Conservation (phyloP, 352 stramenopile genomes). For the Pythium rhizo-oryzae region DNA sequence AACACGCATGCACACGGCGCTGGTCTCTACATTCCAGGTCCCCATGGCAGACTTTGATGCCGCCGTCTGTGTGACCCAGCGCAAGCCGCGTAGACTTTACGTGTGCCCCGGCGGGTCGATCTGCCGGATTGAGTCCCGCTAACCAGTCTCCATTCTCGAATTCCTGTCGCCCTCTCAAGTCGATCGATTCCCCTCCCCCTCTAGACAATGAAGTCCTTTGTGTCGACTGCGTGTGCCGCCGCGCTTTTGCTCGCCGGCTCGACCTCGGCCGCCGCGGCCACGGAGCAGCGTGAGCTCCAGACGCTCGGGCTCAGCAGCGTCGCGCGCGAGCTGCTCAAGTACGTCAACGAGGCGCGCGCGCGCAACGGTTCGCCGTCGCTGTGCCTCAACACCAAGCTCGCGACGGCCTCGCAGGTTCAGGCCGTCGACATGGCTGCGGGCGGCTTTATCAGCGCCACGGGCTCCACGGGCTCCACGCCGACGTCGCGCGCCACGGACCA, state of each 20-base stretch:
- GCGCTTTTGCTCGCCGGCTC: conserved; percentile 1
- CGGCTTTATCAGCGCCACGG: conserved; percentile 25
- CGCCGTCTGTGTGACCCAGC: not conserved
- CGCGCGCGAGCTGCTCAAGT: conserved; percentile 18
- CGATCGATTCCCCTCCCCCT: not conserved
- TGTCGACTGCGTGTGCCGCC: not conserved
- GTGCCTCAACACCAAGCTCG: conserved; percentile 34
- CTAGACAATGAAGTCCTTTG: not conserved
- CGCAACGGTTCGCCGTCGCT: conserved; percentile 10
- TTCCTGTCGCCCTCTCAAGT: not conserved
- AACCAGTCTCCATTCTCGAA: not conserved
- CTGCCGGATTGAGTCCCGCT: not conserved
- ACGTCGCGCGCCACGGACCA: conserved; percentile 28
- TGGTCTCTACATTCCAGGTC: not conserved
- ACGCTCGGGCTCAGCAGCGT: conserved; percentile 2
- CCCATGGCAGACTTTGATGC: not conserved
- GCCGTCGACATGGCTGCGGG: conserved; percentile 30
- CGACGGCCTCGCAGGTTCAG: conserved; percentile 29
- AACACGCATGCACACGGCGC: not conserved
- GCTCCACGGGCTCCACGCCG: conserved; percentile 22
- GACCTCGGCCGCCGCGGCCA: not conserved
- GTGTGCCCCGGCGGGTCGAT: no score
- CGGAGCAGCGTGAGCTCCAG: conserved; percentile 3
- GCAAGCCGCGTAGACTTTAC: not conserved
- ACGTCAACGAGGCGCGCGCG: conserved; percentile 19